phyloP scores from a whole-genome alignment of 495 filamentous ascomycete genomes.

The Penicillium verhagenii region DNA sequence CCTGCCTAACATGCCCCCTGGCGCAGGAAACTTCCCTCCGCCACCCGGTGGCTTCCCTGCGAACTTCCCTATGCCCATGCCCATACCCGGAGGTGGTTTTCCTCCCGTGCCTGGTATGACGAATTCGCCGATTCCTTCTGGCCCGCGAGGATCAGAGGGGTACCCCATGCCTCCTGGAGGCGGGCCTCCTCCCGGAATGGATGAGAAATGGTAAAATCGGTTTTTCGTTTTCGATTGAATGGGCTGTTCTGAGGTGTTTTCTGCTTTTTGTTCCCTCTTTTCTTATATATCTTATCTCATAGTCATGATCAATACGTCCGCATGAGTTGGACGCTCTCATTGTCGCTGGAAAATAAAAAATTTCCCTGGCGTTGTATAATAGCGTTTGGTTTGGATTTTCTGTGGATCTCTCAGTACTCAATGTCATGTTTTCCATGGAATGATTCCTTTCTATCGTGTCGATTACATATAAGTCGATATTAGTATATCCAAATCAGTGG shows the following conservation, averaged over 20 bases:
- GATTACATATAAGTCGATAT: neutral
- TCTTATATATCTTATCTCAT: neutral
- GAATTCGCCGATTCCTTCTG: slow-evolving; percentile 23
- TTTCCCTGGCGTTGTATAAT: slow-evolving; percentile 22
- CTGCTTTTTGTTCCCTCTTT: neutral
- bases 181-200: slow-evolving; percentile 23
- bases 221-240: slow-evolving; percentile 1
- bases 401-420: slow-evolving; percentile 5
- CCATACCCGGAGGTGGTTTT: slow-evolving; percentile 30
- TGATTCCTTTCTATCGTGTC: neutral
- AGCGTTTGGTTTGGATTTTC: slow-evolving; percentile 17
- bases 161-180: slow-evolving; percentile 29
- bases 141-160: slow-evolving; percentile 33
- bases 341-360: slow-evolving; percentile 5
- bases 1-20: slow-evolving; percentile 40
- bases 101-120: slow-evolving; percentile 27
- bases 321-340: neutral
- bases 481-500: neutral
- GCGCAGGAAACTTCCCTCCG: slow-evolving; percentile 57
- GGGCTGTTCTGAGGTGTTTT: slow-evolving; percentile 2
- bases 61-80: slow-evolving; percentile 48
- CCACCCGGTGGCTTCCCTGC: slow-evolving; percentile 59
- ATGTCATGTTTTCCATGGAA: neutral
- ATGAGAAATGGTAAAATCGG: slow-evolving; percentile 22
- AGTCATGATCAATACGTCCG: slow-evolving; percentile 9